phyloP scores from a whole-genome alignment of 192 early-diverging fungal genomes.

The Chytriomyces sp. region DNA sequence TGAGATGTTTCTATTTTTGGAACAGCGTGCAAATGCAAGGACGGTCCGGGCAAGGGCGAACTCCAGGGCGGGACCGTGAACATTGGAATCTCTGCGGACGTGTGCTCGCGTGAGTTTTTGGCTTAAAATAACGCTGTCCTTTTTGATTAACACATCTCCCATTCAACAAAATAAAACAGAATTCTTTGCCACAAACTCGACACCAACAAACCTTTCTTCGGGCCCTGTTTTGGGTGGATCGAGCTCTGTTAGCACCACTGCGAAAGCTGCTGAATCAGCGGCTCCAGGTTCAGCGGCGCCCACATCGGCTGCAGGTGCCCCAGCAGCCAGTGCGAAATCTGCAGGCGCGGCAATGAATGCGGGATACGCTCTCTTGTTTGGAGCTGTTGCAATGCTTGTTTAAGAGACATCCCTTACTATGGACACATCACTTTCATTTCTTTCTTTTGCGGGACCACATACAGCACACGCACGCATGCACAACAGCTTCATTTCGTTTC shows the following conservation, averaged over 20 bases:
- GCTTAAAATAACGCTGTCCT: too few relatives aligned
- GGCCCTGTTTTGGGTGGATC: background rate
- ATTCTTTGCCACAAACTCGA: conserved; percentile 25
- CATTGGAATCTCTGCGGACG: background rate
- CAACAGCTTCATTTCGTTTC: too few relatives aligned
- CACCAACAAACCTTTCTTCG: background rate
- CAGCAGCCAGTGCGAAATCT: background rate
- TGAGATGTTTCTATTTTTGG: background rate
- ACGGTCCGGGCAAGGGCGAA: background rate
- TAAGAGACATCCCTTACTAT: too few relatives aligned
- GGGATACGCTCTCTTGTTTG: background rate
- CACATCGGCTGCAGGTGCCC: background rate
- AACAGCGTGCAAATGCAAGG: conserved; percentile 14
- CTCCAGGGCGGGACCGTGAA: background rate
- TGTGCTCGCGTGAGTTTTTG: conserved; percentile 2
- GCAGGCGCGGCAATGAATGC: background rate
- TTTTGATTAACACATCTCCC: background rate
- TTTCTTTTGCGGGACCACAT: too few relatives aligned
- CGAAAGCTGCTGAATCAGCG: conserved; percentile 1
- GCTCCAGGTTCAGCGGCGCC: background rate
- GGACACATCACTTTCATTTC: too few relatives aligned
- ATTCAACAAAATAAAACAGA: background rate
- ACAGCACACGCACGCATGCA: too few relatives aligned
- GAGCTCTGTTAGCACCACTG: background rate
- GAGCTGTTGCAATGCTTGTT: background rate